Evolutionary conservation across 306 rosid genomes (phyloP), one percentile per base, ranked within the genome.

Genomic region (Trifolium subterraneum): DNA sequence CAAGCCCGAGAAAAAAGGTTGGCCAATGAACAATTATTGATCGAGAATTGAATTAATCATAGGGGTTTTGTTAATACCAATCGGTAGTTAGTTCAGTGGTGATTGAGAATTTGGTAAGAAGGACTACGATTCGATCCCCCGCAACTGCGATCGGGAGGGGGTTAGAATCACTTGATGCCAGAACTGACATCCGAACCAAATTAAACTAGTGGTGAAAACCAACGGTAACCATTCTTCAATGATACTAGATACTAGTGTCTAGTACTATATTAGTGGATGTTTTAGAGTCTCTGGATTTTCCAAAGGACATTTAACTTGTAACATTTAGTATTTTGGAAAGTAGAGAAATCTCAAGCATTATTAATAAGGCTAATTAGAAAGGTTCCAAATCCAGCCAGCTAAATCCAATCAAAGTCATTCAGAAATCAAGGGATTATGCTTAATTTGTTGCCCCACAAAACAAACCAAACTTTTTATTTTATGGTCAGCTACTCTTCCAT

Each of bases 351-450:
- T 51, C 45, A 19, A 47, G 55, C 78, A 72, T 68, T 64, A 74
- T 70, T 83, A 50, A 62, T 74, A 73, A 68, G 82, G 25, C 3
- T 71, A 64, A 70, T 63, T 39, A 23, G 78, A 72, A 86, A 81
- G 68, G 64, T 18, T 81, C 85, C 88, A 83, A 83, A 83, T 74
- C 66, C 61, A 77, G 84, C 79, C 70, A 79, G 63, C 75, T 63
- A 65, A 84, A 60, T 86, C 81, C 75, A 79, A 81, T 80, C 77
- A 22, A 44, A 62, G 64, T 77, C 81, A 71, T 77, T 76, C 82
- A 54, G 63, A 79, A 83, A 83, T 85, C 74, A 83, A 19, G 90
- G 91, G 71, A 79, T 74, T 71, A 72, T 87, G 85, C 73, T 65
- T 48, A 74, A 71, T 82, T 29, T 31, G 80, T 74, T 68, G 58